phyloP scores from a whole-genome alignment of 1,139 yeast species.

The Protomyces inouyei region DNA sequence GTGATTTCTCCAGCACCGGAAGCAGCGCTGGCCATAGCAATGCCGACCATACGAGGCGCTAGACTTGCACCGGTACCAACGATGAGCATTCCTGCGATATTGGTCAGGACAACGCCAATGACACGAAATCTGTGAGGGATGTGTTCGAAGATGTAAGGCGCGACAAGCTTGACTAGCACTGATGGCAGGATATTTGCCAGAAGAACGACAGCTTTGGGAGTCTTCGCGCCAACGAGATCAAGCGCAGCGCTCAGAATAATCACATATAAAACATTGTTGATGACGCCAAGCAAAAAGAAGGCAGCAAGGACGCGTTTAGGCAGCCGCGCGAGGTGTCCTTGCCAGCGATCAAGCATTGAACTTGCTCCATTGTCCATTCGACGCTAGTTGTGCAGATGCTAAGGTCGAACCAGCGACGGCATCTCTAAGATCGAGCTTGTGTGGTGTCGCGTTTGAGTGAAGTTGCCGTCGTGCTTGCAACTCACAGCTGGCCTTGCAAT shows the following conservation, averaged over 20 bases:
- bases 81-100: constrained; percentile 70
- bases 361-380: no score
- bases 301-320: constrained; percentile 40
- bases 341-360: neutral
- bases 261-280: constrained; percentile 85
- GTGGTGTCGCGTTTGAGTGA: no score
- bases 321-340: neutral
- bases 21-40: constrained; percentile 73
- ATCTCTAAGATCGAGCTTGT: no score
- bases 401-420: no score
- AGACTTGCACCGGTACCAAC: constrained; percentile 49
- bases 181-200: constrained; percentile 86
- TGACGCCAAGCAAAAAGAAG: constrained; percentile 78
- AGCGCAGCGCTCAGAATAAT: constrained; percentile 51
- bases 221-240: constrained; percentile 74
- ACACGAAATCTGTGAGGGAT: constrained; percentile 45
- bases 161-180: constrained; percentile 59
- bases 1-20: constrained; percentile 90
- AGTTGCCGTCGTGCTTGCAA: no score
- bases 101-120: constrained; percentile 51
- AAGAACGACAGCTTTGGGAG: constrained; percentile 81
- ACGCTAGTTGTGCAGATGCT: no score
- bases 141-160: constrained; percentile 47
- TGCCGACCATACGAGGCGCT: constrained; percentile 54
- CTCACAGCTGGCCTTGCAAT: no score